Percentiles rank a stretch among this genome's conserved stretches.
These are phyloP conservation scores for Neurospora terricola DNA, from an alignment of 495 filamentous ascomycete genomes.

Conservation along the genomic window DNA sequence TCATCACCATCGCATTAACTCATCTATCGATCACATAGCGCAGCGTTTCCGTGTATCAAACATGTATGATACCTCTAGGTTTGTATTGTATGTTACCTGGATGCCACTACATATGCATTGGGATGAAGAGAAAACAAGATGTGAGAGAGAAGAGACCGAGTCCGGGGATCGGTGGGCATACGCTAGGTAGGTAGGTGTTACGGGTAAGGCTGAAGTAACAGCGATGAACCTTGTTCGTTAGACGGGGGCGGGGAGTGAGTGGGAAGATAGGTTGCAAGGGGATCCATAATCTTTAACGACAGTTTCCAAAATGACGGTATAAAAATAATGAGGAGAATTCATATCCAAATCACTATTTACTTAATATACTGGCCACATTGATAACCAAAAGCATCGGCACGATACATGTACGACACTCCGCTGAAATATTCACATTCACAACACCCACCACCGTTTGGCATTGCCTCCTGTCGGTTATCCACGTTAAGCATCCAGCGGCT, in stretches of 20 bases:
- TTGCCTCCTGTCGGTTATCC: not conserved
- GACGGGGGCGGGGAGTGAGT: not conserved
- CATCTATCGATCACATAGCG: no score
- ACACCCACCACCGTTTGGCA: not conserved
- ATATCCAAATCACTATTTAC: not conserved
- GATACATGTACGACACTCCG: not conserved
- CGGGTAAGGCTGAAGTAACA: not conserved
- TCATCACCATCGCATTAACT: no score
- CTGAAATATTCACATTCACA: not conserved
- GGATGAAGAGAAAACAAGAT: no score
- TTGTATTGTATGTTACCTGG: no score
- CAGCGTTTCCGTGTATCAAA: no score
- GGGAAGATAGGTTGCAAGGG: not conserved
- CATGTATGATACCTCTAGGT: no score
- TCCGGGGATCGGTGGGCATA: no score
- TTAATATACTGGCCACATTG: not conserved
- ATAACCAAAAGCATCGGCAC: not conserved
- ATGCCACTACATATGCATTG: no score
- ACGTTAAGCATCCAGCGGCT: not conserved
- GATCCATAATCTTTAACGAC: not conserved
- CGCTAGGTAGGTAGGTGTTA: no score
- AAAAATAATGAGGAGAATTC: not conserved
- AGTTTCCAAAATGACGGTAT: not conserved
- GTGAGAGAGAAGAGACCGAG: no score
- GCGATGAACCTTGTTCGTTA: not conserved